Conservation (phyloP, 2,329 filamentous ascomycete genomes). For the Fragosphaeria purpurea region DNA sequence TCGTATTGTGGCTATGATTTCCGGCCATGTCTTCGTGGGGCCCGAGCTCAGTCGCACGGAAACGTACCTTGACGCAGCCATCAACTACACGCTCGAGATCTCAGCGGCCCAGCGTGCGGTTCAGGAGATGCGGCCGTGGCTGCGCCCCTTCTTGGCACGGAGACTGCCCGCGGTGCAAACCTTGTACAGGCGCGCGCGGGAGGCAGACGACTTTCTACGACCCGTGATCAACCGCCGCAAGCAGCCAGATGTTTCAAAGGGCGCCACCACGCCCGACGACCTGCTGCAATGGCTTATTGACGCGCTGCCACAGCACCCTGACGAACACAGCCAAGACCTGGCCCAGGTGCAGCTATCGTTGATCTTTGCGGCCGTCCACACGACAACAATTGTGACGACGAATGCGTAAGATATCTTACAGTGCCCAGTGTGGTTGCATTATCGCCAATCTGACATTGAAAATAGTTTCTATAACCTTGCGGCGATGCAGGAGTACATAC, state of each 20-base stretch:
- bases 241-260: conserved; percentile 9
- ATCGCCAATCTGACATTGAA: too few relatives aligned
- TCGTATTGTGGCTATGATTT: conserved; percentile 35
- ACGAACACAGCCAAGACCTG: conserved; percentile 24
- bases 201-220: conserved; percentile 25
- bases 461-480: conserved; percentile 40
- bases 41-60: conserved; percentile 34
- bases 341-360: conserved; percentile 32
- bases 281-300: conserved; percentile 39
- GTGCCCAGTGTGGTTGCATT: too few relatives aligned
- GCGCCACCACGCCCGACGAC: conserved; percentile 29
- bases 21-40: conserved; percentile 37
- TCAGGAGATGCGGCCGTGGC: conserved; percentile 19
- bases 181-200: conserved; percentile 21
- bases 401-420: conserved; percentile 25
- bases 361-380: conserved; percentile 42
- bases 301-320: conserved; percentile 23
- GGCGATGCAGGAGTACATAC: conserved; percentile 37
- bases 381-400: conserved; percentile 34
- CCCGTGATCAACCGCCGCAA: conserved; percentile 25
- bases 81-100: conserved; percentile 34
- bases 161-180: conserved; percentile 25
- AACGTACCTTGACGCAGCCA: conserved; percentile 34
- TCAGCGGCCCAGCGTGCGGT: conserved; percentile 25
- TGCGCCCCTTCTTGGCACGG: conserved; percentile 23